These are phyloP conservation scores for Medicago truncatula DNA, from an alignment of 306 rosid genomes.

Conservation along the genomic window MtrunA17r5.0-ANR NC_053042.1:17995001-17995500, in stretches of 20 bases:
- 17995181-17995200: conserved; percentile 57
- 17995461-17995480: background rate
- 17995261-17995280: conserved; percentile 40
- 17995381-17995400: conserved; percentile 84
- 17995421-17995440: conserved; percentile 55
- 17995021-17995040: background rate
- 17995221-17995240: conserved; percentile 38
- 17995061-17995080: background rate
- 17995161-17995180: background rate
- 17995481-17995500: background rate
- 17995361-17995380: conserved; percentile 66
- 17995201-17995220: conserved; percentile 44
- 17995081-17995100: conserved; percentile 4
- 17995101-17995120: background rate
- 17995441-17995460: conserved; percentile 53
- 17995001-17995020: conserved; percentile 6
- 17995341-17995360: conserved; percentile 64
- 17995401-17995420: conserved; percentile 88
- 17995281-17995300: conserved; percentile 20
- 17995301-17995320: conserved; percentile 47
- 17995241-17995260: conserved; percentile 35
- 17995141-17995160: background rate
- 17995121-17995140: background rate
- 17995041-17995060: background rate
- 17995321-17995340: conserved; percentile 59